Evolutionary conservation across 2,329 filamentous ascomycete species (phyloP).

Genomic region (Dothidotthia symphoricarpi): DNA sequence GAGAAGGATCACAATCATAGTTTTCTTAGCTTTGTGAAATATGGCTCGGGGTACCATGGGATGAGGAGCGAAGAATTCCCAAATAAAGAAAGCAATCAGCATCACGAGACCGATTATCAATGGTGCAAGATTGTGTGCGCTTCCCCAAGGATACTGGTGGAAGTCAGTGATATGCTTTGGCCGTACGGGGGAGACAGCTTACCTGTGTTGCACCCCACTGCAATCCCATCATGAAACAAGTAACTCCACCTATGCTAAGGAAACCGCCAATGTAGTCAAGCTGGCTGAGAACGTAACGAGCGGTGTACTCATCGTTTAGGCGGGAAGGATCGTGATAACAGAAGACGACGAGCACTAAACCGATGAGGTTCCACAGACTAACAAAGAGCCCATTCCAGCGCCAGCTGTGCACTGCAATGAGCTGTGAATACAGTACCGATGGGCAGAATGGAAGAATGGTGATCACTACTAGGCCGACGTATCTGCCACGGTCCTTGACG

Average conservation of each 20-base stretch:
- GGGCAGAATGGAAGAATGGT: conserved; percentile 64
- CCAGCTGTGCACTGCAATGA: conserved; percentile 56
- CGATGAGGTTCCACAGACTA: conserved; percentile 53
- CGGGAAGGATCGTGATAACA: conserved; percentile 43
- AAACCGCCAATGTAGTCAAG: conserved; percentile 36
- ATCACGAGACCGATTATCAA: conserved; percentile 53
- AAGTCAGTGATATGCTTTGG: conserved; percentile 47
- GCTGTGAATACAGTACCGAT: conserved; percentile 61
- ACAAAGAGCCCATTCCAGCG: conserved; percentile 56
- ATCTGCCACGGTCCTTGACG: conserved; percentile 62
- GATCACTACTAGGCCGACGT: conserved; percentile 60
- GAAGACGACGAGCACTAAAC: conserved; percentile 52
- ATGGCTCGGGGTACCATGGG: conserved; percentile 47
- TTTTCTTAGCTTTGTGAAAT: conserved; percentile 32
- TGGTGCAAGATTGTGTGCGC: conserved; percentile 55
- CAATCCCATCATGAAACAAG: conserved; percentile 40
- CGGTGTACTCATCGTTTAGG: conserved; percentile 43
- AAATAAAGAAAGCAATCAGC: conserved; percentile 53
- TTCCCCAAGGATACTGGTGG: conserved; percentile 56
- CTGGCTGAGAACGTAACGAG: conserved; percentile 25
- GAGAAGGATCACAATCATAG: conserved; percentile 33
- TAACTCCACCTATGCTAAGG: conserved; percentile 31
- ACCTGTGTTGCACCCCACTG: conserved; percentile 41
- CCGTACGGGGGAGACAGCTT: background rate
- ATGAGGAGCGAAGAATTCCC: conserved; percentile 45